These are phyloP conservation scores for Hymenoscyphus fructigenus DNA, from an alignment of 2,329 filamentous ascomycete genomes.

Conservation along the genomic window DNA sequence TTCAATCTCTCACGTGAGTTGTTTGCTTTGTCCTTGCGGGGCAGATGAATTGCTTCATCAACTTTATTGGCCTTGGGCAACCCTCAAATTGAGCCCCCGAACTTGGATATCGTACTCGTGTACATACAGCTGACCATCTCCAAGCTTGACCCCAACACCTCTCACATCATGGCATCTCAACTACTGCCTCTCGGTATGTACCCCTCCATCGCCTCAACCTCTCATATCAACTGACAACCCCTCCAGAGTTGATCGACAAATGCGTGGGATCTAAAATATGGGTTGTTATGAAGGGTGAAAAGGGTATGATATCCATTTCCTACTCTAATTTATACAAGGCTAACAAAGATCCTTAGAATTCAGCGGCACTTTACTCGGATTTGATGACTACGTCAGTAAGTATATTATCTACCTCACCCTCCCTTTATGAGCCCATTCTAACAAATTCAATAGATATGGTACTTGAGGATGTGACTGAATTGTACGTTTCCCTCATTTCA, in stretches of 20 bases:
- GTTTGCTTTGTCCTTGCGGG: background rate
- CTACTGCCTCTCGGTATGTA: slow-evolving; percentile 34
- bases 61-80: too few species aligned
- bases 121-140: background rate
- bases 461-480: slow-evolving; percentile 93
- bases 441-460: slow-evolving; percentile 77
- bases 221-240: slow-evolving; percentile 23
- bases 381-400: slow-evolving; percentile 99
- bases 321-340: slow-evolving; percentile 16
- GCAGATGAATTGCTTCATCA: background rate
- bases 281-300: slow-evolving; percentile 99
- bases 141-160: background rate
- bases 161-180: slow-evolving; percentile 34
- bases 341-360: slow-evolving; percentile 64
- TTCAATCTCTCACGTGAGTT: background rate
- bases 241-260: slow-evolving; percentile 92
- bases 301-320: slow-evolving; percentile 63
- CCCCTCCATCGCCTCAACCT: background rate
- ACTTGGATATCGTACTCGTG: background rate
- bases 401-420: slow-evolving; percentile 39
- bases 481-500: slow-evolving; percentile 55
- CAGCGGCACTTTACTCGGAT: slow-evolving; percentile 88
- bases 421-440: slow-evolving; percentile 1
- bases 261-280: slow-evolving; percentile 97
- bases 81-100: too few species aligned